Conservation (phyloP, 805 yeast species). For the Ogataea zsoltii region DNA sequence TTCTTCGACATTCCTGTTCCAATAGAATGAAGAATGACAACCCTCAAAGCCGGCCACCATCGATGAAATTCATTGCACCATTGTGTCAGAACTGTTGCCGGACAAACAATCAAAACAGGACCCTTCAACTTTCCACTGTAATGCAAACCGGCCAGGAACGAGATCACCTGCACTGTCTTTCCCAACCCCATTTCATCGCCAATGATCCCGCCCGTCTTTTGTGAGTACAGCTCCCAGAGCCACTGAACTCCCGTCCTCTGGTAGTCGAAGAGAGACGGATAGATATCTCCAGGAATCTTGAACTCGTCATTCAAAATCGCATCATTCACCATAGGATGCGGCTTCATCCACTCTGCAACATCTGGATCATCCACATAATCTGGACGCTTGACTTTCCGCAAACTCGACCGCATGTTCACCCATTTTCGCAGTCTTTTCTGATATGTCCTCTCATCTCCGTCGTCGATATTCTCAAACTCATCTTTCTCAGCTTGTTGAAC, state of each 20-base stretch:
- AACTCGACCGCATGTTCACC: slow-evolving; percentile 51
- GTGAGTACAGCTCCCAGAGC: slow-evolving; percentile 92
- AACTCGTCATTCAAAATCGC: slow-evolving; percentile 71
- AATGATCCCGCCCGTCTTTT: slow-evolving; percentile 89
- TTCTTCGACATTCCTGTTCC: slow-evolving; percentile 75
- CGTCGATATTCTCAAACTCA: slow-evolving; percentile 59
- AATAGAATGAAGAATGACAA: slow-evolving; percentile 85
- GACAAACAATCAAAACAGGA: slow-evolving; percentile 88
- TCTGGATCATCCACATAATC: slow-evolving; percentile 29
- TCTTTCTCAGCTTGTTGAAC: slow-evolving; percentile 25
- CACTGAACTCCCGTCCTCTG: slow-evolving; percentile 97
- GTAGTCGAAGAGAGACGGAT: slow-evolving; percentile 83
- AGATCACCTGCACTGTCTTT: slow-evolving; percentile 88
- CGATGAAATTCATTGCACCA: slow-evolving; percentile 96
- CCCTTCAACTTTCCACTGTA: slow-evolving; percentile 71
- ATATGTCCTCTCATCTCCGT: slow-evolving; percentile 74
- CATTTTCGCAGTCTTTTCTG: slow-evolving; percentile 61
- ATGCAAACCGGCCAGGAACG: slow-evolving; percentile 89
- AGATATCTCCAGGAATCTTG: slow-evolving; percentile 86
- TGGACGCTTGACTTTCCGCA: slow-evolving; percentile 37
- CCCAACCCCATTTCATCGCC: slow-evolving; percentile 99
- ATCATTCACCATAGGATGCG: slow-evolving; percentile 78
- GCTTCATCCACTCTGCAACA: slow-evolving; percentile 63
- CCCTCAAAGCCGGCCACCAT: slow-evolving; percentile 97
- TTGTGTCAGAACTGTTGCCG: slow-evolving; percentile 93